These are phyloP conservation scores for Neopestalotiopsis rosae DNA, from an alignment of 2,329 filamentous ascomycete genomes.

Conservation along the genomic window DNA sequence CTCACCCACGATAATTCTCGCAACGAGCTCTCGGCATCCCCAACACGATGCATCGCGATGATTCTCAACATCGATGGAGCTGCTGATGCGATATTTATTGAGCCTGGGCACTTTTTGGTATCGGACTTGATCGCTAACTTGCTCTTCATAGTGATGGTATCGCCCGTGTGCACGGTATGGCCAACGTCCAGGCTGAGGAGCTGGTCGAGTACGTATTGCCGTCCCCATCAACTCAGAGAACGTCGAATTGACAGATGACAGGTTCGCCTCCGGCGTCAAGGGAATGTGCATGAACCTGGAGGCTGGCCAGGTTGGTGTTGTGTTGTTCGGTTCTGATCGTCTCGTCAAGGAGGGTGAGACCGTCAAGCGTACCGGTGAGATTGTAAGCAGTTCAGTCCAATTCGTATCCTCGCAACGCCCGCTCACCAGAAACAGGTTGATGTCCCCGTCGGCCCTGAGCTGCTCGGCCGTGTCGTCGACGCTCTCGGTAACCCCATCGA, in stretches of 20 bases:
- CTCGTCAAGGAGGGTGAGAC: conserved; percentile 99
- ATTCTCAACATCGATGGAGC: background rate
- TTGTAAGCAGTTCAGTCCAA: conserved; percentile 69
- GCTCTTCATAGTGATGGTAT: conserved; percentile 88
- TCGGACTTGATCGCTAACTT: conserved; percentile 30
- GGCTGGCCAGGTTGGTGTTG: conserved; percentile 99
- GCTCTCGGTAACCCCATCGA: conserved; percentile 99
- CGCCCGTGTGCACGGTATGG: conserved; percentile 99
- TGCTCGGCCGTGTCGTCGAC: conserved; percentile 98
- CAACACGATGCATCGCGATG: conserved; percentile 26
- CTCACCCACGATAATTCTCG: conserved; percentile 6
- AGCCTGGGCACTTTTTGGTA: conserved; percentile 7
- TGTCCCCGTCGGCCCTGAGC: conserved; percentile 88
- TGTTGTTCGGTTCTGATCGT: conserved; percentile 99
- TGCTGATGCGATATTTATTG: conserved; percentile 1
- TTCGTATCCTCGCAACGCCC: background rate
- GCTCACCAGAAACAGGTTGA: conserved; percentile 72
- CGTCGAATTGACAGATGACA: conserved; percentile 44
- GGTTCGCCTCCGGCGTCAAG: conserved; percentile 99
- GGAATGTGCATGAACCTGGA: conserved; percentile 99
- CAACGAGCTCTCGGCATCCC: background rate
- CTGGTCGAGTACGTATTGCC: conserved; percentile 87
- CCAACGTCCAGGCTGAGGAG: conserved; percentile 99
- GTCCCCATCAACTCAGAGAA: conserved; percentile 23
- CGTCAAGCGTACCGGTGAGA: conserved; percentile 99